phyloP scores from a whole-genome alignment of 2,329 filamentous ascomycete species.

The Diaporthe destruens region DNA sequence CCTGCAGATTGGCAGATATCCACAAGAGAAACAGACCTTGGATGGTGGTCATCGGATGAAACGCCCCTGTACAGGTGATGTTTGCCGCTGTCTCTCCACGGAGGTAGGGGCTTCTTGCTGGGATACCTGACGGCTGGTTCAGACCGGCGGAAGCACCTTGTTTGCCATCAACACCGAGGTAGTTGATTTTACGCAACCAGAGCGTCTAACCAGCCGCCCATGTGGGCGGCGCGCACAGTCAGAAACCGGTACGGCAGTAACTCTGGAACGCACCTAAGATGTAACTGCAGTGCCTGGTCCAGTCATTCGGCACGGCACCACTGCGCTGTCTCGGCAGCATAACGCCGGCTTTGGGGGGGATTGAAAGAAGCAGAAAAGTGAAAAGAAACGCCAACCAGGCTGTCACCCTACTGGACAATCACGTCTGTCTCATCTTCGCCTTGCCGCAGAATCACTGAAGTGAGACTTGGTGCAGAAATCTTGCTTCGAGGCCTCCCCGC shows the following conservation, averaged over 20 bases:
- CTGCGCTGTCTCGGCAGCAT: neutral
- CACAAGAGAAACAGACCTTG: constrained; percentile 20
- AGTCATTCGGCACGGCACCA: constrained; percentile 9
- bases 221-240: constrained; percentile 14
- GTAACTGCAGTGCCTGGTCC: neutral
- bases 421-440: neutral
- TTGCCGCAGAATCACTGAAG: neutral
- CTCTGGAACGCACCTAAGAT: neutral
- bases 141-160: constrained; percentile 3
- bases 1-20: neutral
- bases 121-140: constrained; percentile 1
- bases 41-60: constrained; percentile 34
- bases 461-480: neutral
- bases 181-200: neutral
- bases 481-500: neutral
- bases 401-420: neutral
- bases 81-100: constrained; percentile 3
- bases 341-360: neutral
- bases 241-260: constrained; percentile 18
- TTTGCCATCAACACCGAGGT: neutral
- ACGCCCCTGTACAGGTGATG: constrained; percentile 4
- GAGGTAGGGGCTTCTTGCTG: neutral
- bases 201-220: constrained; percentile 13
- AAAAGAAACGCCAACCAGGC: neutral
- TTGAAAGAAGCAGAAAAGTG: neutral